These are phyloP conservation scores for Plasmodium ovale DNA, from an alignment of 169 alveolate genomes.

Conservation along the genomic window DNA sequence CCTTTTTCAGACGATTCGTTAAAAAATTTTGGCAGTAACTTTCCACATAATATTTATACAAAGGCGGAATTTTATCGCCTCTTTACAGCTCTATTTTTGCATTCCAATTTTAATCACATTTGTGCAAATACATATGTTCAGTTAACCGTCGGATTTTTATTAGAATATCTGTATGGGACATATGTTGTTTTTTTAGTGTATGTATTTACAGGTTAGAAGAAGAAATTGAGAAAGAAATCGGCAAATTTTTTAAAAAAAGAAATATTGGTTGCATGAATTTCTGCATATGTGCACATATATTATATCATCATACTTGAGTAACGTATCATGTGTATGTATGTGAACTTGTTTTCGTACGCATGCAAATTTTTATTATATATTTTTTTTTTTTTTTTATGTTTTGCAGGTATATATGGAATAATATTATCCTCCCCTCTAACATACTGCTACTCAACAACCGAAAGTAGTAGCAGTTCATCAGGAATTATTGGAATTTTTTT, in stretches of 20 bases:
- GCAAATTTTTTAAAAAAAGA: no score
- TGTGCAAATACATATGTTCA: slow-evolving; percentile 78
- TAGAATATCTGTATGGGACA: slow-evolving; percentile 76
- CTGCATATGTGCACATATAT: no score
- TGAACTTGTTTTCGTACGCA: neutral
- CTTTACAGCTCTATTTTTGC: slow-evolving; percentile 67
- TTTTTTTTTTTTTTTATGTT: slow-evolving; percentile 10
- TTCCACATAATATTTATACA: slow-evolving; percentile 59
- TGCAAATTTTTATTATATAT: neutral
- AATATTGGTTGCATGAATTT: no score
- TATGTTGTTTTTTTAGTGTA: slow-evolving; percentile 73
- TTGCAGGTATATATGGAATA: slow-evolving; percentile 74
- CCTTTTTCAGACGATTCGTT: slow-evolving; percentile 62
- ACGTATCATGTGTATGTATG: neutral
- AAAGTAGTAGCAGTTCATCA: slow-evolving; percentile 73
- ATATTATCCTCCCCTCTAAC: slow-evolving; percentile 73
- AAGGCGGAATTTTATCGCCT: slow-evolving; percentile 75
- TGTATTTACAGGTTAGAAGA: slow-evolving; percentile 64
- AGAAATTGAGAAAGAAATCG: neutral
- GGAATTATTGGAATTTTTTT: slow-evolving; percentile 77
- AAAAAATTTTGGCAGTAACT: slow-evolving; percentile 74
- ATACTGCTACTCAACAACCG: slow-evolving; percentile 76
- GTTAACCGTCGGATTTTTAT: slow-evolving; percentile 73
- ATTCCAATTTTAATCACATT: slow-evolving; percentile 77
- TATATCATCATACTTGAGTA: no score